These are phyloP conservation scores for Coniferiporia weirii DNA, from an alignment of 1,284 basidiomycete genomes.

Conservation along the genomic window DNA sequence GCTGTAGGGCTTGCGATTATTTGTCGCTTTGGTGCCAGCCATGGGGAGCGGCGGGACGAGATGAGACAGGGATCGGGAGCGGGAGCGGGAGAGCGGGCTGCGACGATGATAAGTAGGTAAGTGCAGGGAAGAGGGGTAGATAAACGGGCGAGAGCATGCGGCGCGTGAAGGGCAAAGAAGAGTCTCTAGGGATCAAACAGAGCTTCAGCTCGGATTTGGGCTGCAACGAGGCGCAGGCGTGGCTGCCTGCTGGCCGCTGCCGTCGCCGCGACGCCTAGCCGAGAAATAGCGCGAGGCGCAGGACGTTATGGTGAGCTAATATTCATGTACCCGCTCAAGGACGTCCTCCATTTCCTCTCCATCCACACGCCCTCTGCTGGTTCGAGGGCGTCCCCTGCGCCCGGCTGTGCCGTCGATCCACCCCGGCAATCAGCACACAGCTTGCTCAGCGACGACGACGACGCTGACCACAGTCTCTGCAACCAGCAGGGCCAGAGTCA, in stretches of 20 bases:
- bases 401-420: background rate
- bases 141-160: background rate
- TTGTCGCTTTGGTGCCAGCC: conserved; percentile 9
- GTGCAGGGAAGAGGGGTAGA: background rate
- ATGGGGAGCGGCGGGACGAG: background rate
- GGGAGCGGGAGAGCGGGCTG: too few relatives aligned
- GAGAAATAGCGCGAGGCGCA: background rate
- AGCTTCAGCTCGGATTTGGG: too few relatives aligned
- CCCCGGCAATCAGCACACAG: background rate
- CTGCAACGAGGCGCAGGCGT: background rate
- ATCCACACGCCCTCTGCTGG: background rate
- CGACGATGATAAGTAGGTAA: conserved; percentile 5
- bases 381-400: conserved; percentile 1
- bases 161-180: background rate
- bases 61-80: background rate
- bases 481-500: background rate
- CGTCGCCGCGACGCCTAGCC: background rate
- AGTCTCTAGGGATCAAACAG: too few relatives aligned
- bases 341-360: conserved; percentile 7
- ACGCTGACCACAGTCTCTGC: background rate
- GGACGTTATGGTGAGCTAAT: background rate
- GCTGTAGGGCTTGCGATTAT: conserved; percentile 66
- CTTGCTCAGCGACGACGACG: conserved; percentile 5
- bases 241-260: background rate
- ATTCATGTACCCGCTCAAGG: conserved; percentile 2